Conservation (phyloP, 1,284 basidiomycete genomes). For the Retiboletus fuscus region DNA sequence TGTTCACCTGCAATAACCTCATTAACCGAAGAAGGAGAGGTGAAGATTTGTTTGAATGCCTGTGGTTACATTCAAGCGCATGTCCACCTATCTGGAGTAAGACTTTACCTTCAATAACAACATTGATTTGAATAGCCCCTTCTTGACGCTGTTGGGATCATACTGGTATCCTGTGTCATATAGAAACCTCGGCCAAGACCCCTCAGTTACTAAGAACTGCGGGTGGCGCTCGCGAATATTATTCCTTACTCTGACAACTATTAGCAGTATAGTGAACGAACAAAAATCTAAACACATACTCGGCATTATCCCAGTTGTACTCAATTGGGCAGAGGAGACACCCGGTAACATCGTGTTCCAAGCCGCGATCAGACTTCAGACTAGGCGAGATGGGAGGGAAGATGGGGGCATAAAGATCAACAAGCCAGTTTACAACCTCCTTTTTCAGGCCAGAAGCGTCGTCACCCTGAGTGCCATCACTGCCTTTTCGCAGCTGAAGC, state of each 20-base stretch:
- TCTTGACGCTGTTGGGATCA: background rate
- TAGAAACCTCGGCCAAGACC: slow-evolving; percentile 3
- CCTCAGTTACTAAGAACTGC: background rate
- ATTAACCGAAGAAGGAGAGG: background rate
- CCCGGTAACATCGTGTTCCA: background rate
- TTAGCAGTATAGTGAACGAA: background rate
- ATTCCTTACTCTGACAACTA: background rate
- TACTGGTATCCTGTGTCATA: background rate
- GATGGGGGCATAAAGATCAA: background rate
- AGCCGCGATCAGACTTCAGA: background rate
- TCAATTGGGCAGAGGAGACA: slow-evolving; percentile 6
- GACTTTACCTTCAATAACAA: background rate
- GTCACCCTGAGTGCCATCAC: background rate
- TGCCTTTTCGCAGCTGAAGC: background rate
- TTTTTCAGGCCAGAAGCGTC: slow-evolving; percentile 6
- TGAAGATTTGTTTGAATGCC: slow-evolving; percentile 6
- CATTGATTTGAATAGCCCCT: slow-evolving; percentile 5
- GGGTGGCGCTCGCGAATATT: background rate
- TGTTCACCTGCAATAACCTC: background rate
- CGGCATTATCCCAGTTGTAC: slow-evolving; percentile 2
- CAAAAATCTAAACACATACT: background rate
- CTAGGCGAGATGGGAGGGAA: background rate
- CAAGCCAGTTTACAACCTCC: slow-evolving; percentile 7
- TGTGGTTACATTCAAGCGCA: background rate
- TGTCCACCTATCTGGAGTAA: too few relatives aligned